Conservation (phyloP, 2,329 filamentous ascomycete genomes). For the Venturia aucupariae region DNA sequence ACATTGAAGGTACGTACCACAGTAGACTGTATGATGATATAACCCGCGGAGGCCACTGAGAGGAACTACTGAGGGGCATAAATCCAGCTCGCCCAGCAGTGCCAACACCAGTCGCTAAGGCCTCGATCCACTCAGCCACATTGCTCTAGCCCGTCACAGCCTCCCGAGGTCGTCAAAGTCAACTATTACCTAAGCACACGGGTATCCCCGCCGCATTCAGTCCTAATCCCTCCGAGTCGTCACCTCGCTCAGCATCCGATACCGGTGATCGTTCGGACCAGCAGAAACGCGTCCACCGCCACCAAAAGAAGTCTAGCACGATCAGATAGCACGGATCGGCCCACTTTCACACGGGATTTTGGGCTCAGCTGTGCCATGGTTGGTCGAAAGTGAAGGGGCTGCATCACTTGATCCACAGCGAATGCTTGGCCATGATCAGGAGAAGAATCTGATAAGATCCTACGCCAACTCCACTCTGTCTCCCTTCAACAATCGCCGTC, state of each 20-base stretch:
- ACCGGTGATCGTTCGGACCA: not conserved
- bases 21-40: too few species aligned
- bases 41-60: too few species aligned
- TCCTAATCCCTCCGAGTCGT: too few species aligned
- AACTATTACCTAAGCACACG: too few species aligned
- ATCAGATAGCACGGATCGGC: not conserved
- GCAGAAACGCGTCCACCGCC: not conserved
- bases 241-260: not conserved
- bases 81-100: not conserved
- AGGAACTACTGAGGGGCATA: too few species aligned
- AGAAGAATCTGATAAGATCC: not conserved
- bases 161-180: too few species aligned
- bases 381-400: not conserved
- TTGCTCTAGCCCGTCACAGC: too few species aligned
- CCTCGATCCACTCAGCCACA: too few species aligned
- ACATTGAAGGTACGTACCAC: not conserved
- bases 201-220: too few species aligned
- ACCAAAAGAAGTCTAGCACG: not conserved
- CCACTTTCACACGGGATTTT: not conserved
- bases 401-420: not conserved
- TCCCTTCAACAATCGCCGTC: not conserved
- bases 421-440: not conserved
- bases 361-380: not conserved
- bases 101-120: not conserved
- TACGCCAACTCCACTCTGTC: not conserved